These are phyloP conservation scores for Fraxinus excelsior DNA, from an alignment of 257 asterid genomes.

Conservation along the genomic window DNA sequence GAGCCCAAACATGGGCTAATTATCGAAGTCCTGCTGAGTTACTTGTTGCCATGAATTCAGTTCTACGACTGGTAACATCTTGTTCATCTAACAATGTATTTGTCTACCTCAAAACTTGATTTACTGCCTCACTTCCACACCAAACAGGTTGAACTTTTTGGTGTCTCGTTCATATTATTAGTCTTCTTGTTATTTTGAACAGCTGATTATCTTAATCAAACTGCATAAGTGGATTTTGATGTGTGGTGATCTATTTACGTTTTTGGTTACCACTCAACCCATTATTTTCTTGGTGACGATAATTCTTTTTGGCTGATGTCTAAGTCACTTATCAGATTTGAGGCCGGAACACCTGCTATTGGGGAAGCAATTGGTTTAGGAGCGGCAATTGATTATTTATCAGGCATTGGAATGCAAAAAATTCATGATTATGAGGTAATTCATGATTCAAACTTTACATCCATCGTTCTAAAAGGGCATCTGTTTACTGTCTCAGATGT, in stretches of 20 bases:
- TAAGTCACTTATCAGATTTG: constrained; percentile 57
- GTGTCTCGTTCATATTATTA: background rate
- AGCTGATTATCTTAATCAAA: background rate
- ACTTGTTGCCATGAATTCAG: background rate
- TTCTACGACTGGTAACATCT: constrained; percentile 2
- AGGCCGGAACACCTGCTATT: constrained; percentile 97
- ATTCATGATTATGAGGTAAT: constrained; percentile 90
- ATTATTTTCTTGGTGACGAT: background rate
- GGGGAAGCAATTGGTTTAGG: constrained; percentile 94
- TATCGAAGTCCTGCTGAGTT: background rate
- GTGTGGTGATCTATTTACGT: background rate
- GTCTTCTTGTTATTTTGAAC: background rate
- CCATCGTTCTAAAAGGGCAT: background rate
- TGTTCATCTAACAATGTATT: background rate
- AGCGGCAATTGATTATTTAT: constrained; percentile 82
- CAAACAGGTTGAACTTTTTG: constrained; percentile 10
- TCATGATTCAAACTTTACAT: background rate
- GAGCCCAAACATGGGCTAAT: too few relatives aligned
- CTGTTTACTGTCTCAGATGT: background rate
- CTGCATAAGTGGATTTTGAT: background rate
- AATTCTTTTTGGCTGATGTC: constrained; percentile 12
- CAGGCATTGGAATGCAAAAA: constrained; percentile 86
- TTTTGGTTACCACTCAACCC: constrained; percentile 3
- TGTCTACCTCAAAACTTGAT: background rate
- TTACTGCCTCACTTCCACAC: background rate